These are phyloP conservation scores for Aspergillus latus DNA, from an alignment of 2,329 filamentous ascomycete genomes.

Conservation along the genomic window DNA sequence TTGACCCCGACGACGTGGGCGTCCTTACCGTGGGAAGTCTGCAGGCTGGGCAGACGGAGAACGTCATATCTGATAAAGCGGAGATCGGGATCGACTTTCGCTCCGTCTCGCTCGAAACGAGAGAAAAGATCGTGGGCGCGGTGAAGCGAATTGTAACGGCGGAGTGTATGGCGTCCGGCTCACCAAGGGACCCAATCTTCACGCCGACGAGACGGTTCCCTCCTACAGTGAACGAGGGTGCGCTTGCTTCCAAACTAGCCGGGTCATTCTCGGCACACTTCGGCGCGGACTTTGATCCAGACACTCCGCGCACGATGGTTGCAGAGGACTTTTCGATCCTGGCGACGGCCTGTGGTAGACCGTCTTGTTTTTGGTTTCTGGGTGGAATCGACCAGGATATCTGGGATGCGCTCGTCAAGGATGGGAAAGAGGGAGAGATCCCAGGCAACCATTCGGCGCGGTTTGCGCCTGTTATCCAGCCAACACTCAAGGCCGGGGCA, in stretches of 20 bases:
- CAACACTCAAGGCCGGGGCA: conserved; percentile 55
- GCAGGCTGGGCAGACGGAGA: conserved; percentile 61
- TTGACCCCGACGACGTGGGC: conserved; percentile 53
- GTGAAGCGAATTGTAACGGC: conserved; percentile 58
- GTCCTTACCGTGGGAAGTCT: conserved; percentile 61
- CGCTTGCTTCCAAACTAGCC: conserved; percentile 46
- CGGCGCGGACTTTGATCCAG: conserved; percentile 32
- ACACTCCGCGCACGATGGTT: conserved; percentile 34
- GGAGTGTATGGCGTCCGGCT: conserved; percentile 54
- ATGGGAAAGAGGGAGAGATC: conserved; percentile 49
- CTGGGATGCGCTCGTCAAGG: conserved; percentile 52
- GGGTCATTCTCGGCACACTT: conserved; percentile 52
- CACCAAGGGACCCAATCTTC: conserved; percentile 50
- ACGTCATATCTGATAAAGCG: conserved; percentile 59
- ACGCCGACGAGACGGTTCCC: conserved; percentile 53
- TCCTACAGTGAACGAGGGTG: conserved; percentile 53
- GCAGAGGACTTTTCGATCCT: conserved; percentile 62
- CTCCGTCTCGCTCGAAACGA: conserved; percentile 46
- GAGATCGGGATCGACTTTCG: conserved; percentile 58
- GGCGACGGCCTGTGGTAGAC: conserved; percentile 50
- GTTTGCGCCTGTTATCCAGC: conserved; percentile 60
- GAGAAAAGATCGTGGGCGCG: conserved; percentile 48
- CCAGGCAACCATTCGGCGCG: conserved; percentile 61
- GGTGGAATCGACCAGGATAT: conserved; percentile 53
- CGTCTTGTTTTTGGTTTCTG: conserved; percentile 58